phyloP scores from a whole-genome alignment of 1,284 basidiomycete genomes.

The Puccinia horiana region DNA sequence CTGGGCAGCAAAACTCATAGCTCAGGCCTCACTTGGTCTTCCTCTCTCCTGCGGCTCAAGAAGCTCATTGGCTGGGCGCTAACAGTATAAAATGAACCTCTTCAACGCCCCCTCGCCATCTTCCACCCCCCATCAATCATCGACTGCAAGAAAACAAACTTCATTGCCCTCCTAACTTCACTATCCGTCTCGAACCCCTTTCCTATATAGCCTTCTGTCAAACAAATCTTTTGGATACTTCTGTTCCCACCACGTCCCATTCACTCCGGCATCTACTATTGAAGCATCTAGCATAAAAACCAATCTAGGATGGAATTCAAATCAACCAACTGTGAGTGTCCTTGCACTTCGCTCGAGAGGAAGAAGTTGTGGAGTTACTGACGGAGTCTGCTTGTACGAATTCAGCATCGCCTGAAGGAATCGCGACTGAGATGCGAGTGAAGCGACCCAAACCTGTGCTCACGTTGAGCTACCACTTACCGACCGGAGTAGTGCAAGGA shows the following conservation, averaged over 20 bases:
- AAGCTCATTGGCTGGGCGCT: too few species aligned
- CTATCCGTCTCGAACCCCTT: background rate
- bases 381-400: background rate
- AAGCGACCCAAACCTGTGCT: constrained; percentile 22
- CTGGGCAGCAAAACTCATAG: background rate
- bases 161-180: too few species aligned
- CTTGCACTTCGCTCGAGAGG: background rate
- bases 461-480: constrained; percentile 18
- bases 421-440: background rate
- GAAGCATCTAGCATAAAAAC: background rate
- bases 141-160: too few species aligned
- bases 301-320: constrained; percentile 5
- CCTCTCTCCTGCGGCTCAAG: background rate
- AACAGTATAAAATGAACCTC: background rate
- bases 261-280: background rate
- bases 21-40: background rate
- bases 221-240: background rate
- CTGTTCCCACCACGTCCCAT: background rate
- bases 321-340: constrained; percentile 18
- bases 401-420: constrained; percentile 8
- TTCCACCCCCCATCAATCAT: too few species aligned
- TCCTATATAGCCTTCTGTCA: background rate
- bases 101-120: too few species aligned
- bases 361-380: background rate
- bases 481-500: constrained; percentile 11